A percentile compares a stretch with the other conserved stretches of the same genome.
Evolutionary conservation across 352 stramenopile genomes (phyloP).

Genomic region (Blastocystis sp.): DNA sequence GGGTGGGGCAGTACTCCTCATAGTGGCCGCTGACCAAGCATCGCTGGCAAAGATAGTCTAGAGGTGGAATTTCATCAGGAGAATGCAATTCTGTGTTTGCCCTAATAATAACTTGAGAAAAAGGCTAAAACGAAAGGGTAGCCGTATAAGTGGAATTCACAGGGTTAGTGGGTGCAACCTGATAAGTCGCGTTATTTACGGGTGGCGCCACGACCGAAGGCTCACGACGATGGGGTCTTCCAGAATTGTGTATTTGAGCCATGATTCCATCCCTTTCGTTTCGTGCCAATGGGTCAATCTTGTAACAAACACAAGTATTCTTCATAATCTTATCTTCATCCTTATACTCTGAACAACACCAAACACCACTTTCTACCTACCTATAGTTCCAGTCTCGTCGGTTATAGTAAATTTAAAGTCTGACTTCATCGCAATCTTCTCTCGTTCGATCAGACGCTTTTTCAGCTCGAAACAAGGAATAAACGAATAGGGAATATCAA

Average conservation of each 20-base stretch:
- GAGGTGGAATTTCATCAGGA: conserved; percentile 16
- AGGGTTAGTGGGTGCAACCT: too few species aligned
- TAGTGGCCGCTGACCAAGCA: conserved; percentile 26
- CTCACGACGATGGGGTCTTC: neutral
- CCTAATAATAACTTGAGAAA: neutral
- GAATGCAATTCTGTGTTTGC: neutral
- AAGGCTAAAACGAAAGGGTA: neutral
- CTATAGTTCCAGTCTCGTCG: neutral
- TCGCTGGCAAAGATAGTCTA: neutral
- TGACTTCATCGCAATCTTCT: conserved; percentile 19
- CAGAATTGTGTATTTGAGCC: neutral
- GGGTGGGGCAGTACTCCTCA: conserved; percentile 35
- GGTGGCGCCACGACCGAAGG: neutral
- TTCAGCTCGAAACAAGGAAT: conserved; percentile 20
- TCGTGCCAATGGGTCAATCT: neutral
- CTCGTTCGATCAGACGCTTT: conserved; percentile 8
- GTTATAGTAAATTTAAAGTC: conserved; percentile 23
- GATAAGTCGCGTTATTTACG: neutral
- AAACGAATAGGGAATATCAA: conserved; percentile 16
- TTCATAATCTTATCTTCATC: conserved; percentile 38
- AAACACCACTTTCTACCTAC: neutral
- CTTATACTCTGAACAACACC: neutral
- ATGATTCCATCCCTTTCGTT: neutral
- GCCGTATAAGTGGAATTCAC: too few species aligned
- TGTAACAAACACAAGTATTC: conserved; percentile 9